Conservation (phyloP, 805 yeast species). For the Metschnikowia gelsemii region DNA sequence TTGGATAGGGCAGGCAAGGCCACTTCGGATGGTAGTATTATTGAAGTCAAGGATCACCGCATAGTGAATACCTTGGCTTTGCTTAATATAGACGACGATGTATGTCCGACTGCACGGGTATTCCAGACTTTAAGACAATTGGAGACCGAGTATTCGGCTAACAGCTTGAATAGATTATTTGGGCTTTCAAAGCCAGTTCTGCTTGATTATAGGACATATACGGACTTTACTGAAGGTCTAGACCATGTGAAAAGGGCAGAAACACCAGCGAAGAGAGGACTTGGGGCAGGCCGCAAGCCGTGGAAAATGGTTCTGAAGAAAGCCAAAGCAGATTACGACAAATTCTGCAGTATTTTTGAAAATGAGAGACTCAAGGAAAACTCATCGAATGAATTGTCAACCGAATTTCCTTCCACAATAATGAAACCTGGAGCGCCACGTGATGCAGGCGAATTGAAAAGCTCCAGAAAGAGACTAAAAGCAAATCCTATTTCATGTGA, state of each 20-base stretch:
- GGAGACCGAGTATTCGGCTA: slow-evolving; percentile 24
- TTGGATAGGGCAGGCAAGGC: slow-evolving; percentile 41
- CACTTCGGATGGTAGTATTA: slow-evolving; percentile 44
- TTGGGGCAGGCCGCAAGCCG: background rate
- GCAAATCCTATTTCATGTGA: no score
- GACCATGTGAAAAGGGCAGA: background rate
- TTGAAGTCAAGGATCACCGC: slow-evolving; percentile 20
- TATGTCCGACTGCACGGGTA: slow-evolving; percentile 8
- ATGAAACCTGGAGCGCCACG: no score
- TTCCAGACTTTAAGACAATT: slow-evolving; percentile 24
- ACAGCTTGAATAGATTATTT: slow-evolving; percentile 12
- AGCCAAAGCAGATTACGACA: background rate
- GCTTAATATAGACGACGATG: slow-evolving; percentile 15
- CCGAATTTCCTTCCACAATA: no score
- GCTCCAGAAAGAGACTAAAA: no score
- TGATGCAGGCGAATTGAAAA: no score
- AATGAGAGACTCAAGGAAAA: background rate
- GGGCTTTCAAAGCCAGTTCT: slow-evolving; percentile 40
- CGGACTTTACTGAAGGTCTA: background rate
- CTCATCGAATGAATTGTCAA: background rate
- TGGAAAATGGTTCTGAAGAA: background rate
- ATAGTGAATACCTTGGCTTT: slow-evolving; percentile 18
- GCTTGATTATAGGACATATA: slow-evolving; percentile 14
- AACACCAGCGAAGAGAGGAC: background rate
- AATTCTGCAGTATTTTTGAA: background rate